Percentiles rank a stretch among this genome's conserved stretches.
Evolutionary conservation across 805 yeast genomes (phyloP).

Genomic region (Naumovozyma baii): DNA sequence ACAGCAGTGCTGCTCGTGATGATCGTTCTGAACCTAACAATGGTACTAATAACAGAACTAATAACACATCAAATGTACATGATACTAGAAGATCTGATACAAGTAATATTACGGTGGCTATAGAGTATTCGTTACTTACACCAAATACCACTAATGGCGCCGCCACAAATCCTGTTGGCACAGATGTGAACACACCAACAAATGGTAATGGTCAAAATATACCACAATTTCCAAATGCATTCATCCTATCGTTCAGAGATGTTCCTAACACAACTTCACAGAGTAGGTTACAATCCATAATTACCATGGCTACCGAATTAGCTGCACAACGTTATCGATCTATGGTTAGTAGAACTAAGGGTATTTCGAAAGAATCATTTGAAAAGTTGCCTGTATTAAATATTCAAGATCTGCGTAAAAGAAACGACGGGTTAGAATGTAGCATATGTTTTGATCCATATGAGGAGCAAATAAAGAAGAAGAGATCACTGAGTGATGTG

Average conservation of each 20-base stretch:
- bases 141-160: not conserved
- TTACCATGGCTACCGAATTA: constrained; percentile 58
- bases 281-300: constrained; percentile 48
- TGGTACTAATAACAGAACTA: too few relatives aligned
- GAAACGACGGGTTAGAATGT: constrained; percentile 31
- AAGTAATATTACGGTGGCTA: constrained; percentile 24
- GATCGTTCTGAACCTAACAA: not conserved
- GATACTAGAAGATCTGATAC: constrained; percentile 6
- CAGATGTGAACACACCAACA: too few relatives aligned
- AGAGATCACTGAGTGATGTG: constrained; percentile 12
- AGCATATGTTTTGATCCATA: constrained; percentile 57
- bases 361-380: constrained; percentile 45
- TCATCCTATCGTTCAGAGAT: constrained; percentile 59
- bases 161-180: too few relatives aligned
- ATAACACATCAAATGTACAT: not conserved
- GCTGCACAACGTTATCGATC: constrained; percentile 55
- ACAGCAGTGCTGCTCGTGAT: too few relatives aligned
- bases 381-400: constrained; percentile 37
- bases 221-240: constrained; percentile 34
- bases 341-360: constrained; percentile 39
- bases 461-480: constrained; percentile 10
- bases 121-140: constrained; percentile 23
- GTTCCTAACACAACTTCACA: constrained; percentile 50
- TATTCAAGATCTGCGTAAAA: constrained; percentile 26
- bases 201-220: constrained; percentile 5